These are phyloP conservation scores for Lepraria neglecta DNA, from an alignment of 495 filamentous ascomycete genomes.

Conservation along the genomic window DNA sequence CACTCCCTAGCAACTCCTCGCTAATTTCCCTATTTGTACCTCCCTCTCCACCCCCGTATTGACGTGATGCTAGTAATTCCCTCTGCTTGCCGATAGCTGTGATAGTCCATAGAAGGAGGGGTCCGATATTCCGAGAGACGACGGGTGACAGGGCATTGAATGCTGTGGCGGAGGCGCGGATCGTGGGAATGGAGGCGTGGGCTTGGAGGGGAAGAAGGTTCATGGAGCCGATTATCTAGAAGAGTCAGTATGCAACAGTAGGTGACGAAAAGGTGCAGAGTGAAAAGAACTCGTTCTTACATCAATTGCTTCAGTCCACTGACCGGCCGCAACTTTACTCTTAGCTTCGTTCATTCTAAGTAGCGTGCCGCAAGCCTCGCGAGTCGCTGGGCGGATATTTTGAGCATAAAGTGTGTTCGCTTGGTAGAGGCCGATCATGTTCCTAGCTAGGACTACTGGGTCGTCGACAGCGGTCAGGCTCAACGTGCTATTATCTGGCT, in stretches of 20 bases:
- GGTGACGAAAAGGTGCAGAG: too few species aligned
- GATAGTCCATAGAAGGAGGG: constrained; percentile 88
- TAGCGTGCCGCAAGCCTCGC: constrained; percentile 63
- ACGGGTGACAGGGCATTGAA: constrained; percentile 69
- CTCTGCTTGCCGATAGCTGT: constrained; percentile 71
- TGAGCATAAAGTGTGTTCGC: constrained; percentile 64
- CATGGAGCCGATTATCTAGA: constrained; percentile 63
- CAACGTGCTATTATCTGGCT: constrained; percentile 51
- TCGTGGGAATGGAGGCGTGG: constrained; percentile 58
- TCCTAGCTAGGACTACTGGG: constrained; percentile 66
- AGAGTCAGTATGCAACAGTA: too few species aligned
- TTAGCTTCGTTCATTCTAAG: constrained; percentile 75
- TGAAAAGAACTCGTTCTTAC: constrained; percentile 47
- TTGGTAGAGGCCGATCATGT: constrained; percentile 77
- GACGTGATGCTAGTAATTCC: constrained; percentile 53
- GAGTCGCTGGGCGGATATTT: constrained; percentile 59
- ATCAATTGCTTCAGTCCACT: constrained; percentile 74
- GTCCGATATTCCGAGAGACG: constrained; percentile 78
- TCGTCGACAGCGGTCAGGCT: constrained; percentile 84
- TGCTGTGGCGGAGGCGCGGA: constrained; percentile 67
- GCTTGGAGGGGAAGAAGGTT: constrained; percentile 71
- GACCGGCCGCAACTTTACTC: constrained; percentile 55
- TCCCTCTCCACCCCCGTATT: constrained; percentile 72
- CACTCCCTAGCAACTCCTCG: constrained; percentile 64
- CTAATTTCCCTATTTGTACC: constrained; percentile 63